Conservation (phyloP, 2,329 filamentous ascomycete genomes). For the Boeremia lycopersici region DNA sequence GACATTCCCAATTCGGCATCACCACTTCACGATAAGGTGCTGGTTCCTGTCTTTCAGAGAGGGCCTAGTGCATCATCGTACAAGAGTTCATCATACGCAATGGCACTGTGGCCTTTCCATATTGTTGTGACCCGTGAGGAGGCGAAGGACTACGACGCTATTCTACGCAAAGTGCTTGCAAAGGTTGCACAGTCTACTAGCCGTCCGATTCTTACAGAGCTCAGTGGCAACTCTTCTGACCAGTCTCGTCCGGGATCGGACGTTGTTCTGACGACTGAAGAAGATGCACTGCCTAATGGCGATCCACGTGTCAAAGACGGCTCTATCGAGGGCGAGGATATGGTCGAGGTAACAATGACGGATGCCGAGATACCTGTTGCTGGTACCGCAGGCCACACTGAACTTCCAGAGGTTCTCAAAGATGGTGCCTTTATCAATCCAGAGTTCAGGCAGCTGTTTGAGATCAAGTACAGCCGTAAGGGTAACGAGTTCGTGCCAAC, state of each 20-base stretch:
- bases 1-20: conserved; percentile 63
- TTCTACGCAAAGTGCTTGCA: conserved; percentile 79
- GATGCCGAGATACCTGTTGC: conserved; percentile 54
- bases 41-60: conserved; percentile 75
- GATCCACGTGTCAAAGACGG: conserved; percentile 75
- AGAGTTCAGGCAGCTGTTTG: conserved; percentile 69
- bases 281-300: conserved; percentile 68
- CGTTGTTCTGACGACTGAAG: conserved; percentile 67
- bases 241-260: conserved; percentile 66
- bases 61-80: conserved; percentile 45
- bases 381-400: conserved; percentile 25
- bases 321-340: conserved; percentile 86
- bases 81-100: conserved; percentile 42
- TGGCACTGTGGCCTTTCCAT: conserved; percentile 64
- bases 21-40: conserved; percentile 66
- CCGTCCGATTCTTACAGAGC: conserved; percentile 65
- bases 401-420: conserved; percentile 54
- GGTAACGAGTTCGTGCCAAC: conserved; percentile 67
- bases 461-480: conserved; percentile 68
- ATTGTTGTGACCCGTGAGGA: conserved; percentile 78
- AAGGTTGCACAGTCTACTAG: conserved; percentile 79
- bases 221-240: conserved; percentile 57
- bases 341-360: conserved; percentile 88
- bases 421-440: conserved; percentile 67
- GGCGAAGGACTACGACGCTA: conserved; percentile 69